Percentiles rank a stretch among this genome's conserved stretches.
Conservation (phyloP, 129 eudicot genomes). For the Tagetes erecta region DNA sequence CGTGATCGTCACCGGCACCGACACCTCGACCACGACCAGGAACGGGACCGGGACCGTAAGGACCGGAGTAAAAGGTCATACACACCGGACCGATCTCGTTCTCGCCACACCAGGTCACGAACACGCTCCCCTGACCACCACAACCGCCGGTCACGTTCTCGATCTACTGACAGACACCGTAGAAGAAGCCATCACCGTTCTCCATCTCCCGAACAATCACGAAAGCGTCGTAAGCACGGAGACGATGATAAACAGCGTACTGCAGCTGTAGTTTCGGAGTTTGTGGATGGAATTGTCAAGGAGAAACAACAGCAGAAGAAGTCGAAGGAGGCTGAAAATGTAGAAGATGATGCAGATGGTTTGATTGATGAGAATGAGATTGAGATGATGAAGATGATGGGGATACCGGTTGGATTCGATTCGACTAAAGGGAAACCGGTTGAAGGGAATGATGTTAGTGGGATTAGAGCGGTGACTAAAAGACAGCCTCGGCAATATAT, state of each 20-base stretch:
- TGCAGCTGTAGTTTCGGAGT: constrained; percentile 53
- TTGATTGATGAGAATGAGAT: constrained; percentile 66
- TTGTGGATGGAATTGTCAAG: constrained; percentile 60
- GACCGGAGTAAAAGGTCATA: constrained; percentile 54
- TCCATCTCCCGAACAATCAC: constrained; percentile 53
- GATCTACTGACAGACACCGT: constrained; percentile 46
- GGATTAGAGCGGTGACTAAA: constrained; percentile 80
- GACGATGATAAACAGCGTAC: constrained; percentile 45
- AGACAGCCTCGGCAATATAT: constrained; percentile 94
- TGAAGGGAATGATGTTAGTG: constrained; percentile 84
- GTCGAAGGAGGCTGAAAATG: constrained; percentile 27
- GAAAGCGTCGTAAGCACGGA: constrained; percentile 61
- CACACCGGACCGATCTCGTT: constrained; percentile 65
- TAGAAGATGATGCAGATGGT: constrained; percentile 30
- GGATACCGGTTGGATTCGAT: constrained; percentile 95
- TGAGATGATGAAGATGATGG: constrained; percentile 97
- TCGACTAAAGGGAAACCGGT: constrained; percentile 95
- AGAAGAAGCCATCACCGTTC: constrained; percentile 47
- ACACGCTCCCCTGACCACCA: constrained; percentile 62
- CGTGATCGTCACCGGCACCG: constrained; percentile 41
- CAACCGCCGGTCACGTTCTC: constrained; percentile 42
- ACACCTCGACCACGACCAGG: constrained; percentile 30
- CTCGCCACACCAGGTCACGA: constrained; percentile 68
- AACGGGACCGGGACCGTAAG: constrained; percentile 44
- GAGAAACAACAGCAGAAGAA: constrained; percentile 55